A percentile compares a stretch with the other conserved stretches of the same genome.
Evolutionary conservation across 2,329 filamentous ascomycete genomes (phyloP).

Genomic region (Aspergillus sergii): DNA sequence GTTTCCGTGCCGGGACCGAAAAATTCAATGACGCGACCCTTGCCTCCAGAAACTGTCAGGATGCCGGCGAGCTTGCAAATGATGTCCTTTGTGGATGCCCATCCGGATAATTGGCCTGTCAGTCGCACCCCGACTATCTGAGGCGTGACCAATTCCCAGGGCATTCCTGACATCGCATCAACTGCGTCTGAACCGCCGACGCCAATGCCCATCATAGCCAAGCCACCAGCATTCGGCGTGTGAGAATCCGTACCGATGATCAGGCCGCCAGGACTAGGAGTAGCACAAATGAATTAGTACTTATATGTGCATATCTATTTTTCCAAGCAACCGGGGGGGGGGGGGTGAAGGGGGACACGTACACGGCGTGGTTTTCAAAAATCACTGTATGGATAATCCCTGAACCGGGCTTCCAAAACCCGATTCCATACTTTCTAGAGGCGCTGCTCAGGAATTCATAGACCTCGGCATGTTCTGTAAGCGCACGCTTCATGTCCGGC

Average conservation of each 20-base stretch:
- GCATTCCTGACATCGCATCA: too few species aligned
- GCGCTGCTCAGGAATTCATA: conserved; percentile 44
- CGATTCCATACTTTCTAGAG: conserved; percentile 51
- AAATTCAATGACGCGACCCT: conserved; percentile 68
- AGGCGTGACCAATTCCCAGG: too few species aligned
- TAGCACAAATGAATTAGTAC: too few species aligned
- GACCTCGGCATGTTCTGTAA: conserved; percentile 38
- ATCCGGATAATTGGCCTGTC: conserved; percentile 65
- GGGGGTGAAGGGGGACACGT: too few species aligned
- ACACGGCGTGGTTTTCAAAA: too few species aligned
- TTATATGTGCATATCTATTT: too few species aligned
- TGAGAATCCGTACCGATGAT: conserved; percentile 96
- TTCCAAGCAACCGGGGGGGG: fast-evolving
- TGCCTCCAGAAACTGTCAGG: conserved; percentile 93
- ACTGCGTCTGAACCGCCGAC: conserved; percentile 92
- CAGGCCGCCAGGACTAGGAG: conserved; percentile 73
- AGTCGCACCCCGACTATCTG: conserved; percentile 14
- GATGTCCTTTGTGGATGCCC: conserved; percentile 90
- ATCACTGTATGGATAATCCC: too few species aligned
- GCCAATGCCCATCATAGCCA: conserved; percentile 90
- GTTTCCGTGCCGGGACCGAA: background rate
- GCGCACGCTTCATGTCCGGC: conserved; percentile 30
- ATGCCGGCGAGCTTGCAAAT: conserved; percentile 95
- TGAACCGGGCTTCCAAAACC: conserved; percentile 41
- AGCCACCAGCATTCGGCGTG: conserved; percentile 91